Base-by-base conservation (phyloP, 129 eudicot species). In the Centella asiatica region DNA sequence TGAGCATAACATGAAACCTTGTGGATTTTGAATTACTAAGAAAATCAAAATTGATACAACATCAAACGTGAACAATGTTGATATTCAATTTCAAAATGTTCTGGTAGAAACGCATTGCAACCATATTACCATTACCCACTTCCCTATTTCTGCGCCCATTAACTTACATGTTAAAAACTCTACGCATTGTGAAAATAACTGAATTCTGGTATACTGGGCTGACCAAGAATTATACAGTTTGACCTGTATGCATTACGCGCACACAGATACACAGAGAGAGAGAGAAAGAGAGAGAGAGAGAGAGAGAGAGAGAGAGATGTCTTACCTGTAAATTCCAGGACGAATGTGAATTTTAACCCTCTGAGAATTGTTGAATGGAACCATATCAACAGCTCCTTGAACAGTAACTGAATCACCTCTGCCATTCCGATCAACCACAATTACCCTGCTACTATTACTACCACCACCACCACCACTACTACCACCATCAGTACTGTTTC, bases 261-360 rank as follows among this genome's bases (percentile, higher is more conserved):
- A 46, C 52, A 19, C 12, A 45, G 20, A 46, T 11, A 20, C 8
- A 20, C 24, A 19, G 24, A 20, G 24, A 42, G 27, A 18, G 54
- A 20, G 51, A 18, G 51, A 18, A 23, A 4, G 51, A 18, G 49
- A 2, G 49, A 1, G 54, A 48, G 54, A 19, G 53, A 22, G 54
- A 19, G 53, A 8, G 54, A 44, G 49, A 1, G 49, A 44, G 49
- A 17, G 31, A 20, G 55, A 52, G 34, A 48, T 13, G 23, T 25
- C 1, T 14, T 32, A 90, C 97, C 94, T 87, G 90, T 92, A 92
- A 64, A 80, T 69, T 55, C 95, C 98, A 11, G 98, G 98, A 69
- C 63, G 95, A 54, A 92, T 74, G 73, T 72, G 74, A 57, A 92
- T 87, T 63, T 79, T 87, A 18, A 87, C 77, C 64, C 98, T 71